Base-by-base conservation (phyloP, 306 rosid genomes). In the Canavalia ensiformis region DNA sequence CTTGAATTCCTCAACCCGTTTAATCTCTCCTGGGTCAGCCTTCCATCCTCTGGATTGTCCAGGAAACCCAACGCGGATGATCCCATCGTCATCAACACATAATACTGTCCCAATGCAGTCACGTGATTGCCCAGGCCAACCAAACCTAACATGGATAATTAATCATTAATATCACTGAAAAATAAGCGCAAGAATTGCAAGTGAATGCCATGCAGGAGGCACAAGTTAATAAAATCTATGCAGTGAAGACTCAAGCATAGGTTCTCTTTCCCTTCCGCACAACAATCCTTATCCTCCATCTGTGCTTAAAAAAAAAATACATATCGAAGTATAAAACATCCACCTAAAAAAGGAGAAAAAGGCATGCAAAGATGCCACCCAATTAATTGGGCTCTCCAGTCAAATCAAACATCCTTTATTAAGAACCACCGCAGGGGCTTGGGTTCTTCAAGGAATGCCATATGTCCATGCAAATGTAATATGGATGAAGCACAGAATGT, bases 21-120 rank as follows among this genome's bases (percentile, higher is more conserved):
- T 90, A 91, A 92, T 87, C 80, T 92, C 94, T 31, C 92, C 97
- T 64, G 94, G 97, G 88, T 92, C 94, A 78, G 97, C 94, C 81
- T 92, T 88, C 94, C 97, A 92, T 83, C 97, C 94, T 84, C 94
- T 92, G 33, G 92, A 92, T 47, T 92, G 92, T 81, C 94, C 94
- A 66, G 94, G 97, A 83, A 88, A 92, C 75, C 97, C 97, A 80
- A 91, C 97, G 35, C 97, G 94, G 65, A 91, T 81, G 78, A 91
- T 90, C 68, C 97, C 97, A 80, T 91, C 97, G 64, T 91, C 94
- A 76, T 91, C 97, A 63, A 91, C 91, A 33, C 94, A 90, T 75
- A 91, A 83, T 72, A 91, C 94, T 9, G 97, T 91, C 67, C 97
- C 97, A 82, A 90, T 82, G 83, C 92, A 90, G 85, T 90, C 89